phyloP scores from a whole-genome alignment of 208 protist species.

The Jaenimonas drosophilae region DNA sequence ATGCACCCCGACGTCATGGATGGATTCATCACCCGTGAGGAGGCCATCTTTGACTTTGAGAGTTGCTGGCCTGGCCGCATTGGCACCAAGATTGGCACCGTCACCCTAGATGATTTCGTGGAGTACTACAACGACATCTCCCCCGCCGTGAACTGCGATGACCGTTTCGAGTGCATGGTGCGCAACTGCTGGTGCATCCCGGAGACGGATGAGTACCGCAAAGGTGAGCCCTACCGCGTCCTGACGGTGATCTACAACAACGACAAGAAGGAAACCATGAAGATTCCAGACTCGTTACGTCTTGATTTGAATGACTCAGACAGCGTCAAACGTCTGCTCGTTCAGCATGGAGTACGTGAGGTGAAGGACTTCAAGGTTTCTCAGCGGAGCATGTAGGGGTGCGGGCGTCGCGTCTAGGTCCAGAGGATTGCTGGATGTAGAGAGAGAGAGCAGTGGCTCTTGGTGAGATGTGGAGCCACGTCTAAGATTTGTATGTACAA shows the following conservation, averaged over 20 bases:
- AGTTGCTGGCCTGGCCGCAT: slow-evolving; percentile 60
- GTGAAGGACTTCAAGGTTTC: slow-evolving; percentile 35
- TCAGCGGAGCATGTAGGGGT: background rate
- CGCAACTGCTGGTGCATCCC: slow-evolving; percentile 68
- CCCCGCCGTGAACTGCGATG: slow-evolving; percentile 58
- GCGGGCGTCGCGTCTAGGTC: too few species aligned
- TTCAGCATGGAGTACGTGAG: slow-evolving; percentile 52
- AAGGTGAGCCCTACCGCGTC: slow-evolving; percentile 23
- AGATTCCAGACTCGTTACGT: slow-evolving; percentile 57
- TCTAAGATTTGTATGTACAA: too few species aligned
- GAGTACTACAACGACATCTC: slow-evolving; percentile 90
- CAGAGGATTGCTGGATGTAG: background rate
- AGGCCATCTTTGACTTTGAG: slow-evolving; percentile 78
- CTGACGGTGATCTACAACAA: slow-evolving; percentile 61
- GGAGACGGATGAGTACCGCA: slow-evolving; percentile 43
- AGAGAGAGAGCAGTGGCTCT: slow-evolving; percentile 1
- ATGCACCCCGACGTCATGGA: slow-evolving; percentile 60
- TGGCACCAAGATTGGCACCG: slow-evolving; percentile 41
- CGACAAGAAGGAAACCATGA: slow-evolving; percentile 37
- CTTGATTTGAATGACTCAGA: slow-evolving; percentile 31
- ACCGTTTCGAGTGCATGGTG: slow-evolving; percentile 68
- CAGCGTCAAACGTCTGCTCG: slow-evolving; percentile 40
- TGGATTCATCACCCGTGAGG: slow-evolving; percentile 40
- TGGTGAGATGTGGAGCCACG: too few species aligned
- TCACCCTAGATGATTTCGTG: slow-evolving; percentile 74